Conservation (phyloP, 2,329 filamentous ascomycete species). For the Zasmidium cellare region DNA sequence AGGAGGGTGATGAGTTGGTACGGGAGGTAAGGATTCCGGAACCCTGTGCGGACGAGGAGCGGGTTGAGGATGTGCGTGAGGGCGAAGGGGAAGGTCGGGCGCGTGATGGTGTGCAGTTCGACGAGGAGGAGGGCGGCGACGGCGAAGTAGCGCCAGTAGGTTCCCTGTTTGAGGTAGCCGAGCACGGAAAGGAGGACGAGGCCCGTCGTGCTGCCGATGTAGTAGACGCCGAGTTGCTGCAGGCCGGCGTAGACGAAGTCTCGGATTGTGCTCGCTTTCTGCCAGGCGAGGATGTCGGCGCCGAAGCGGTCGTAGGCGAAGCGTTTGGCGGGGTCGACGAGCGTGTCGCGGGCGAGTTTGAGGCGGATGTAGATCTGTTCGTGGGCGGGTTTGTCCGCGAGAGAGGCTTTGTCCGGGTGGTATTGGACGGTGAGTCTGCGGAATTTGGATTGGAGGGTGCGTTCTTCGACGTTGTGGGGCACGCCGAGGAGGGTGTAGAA, state of each 20-base stretch:
- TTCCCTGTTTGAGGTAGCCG: slow-evolving; percentile 68
- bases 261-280: slow-evolving; percentile 64
- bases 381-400: slow-evolving; percentile 38
- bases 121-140: slow-evolving; percentile 57
- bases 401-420: slow-evolving; percentile 80
- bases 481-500: slow-evolving; percentile 80
- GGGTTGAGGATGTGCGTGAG: slow-evolving; percentile 51
- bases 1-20: slow-evolving; percentile 80
- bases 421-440: slow-evolving; percentile 67
- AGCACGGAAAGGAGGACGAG: slow-evolving; percentile 64
- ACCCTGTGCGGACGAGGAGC: slow-evolving; percentile 40
- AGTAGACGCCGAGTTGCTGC: slow-evolving; percentile 61
- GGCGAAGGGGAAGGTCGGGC: slow-evolving; percentile 47
- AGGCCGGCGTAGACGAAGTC: slow-evolving; percentile 73
- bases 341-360: slow-evolving; percentile 78
- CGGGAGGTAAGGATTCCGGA: slow-evolving; percentile 69
- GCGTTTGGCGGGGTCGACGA: slow-evolving; percentile 71
- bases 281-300: slow-evolving; percentile 67
- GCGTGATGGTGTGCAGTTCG: slow-evolving; percentile 59
- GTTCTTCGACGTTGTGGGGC: slow-evolving; percentile 66
- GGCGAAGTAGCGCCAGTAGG: slow-evolving; percentile 55
- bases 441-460: slow-evolving; percentile 80
- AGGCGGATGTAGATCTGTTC: slow-evolving; percentile 74
- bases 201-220: slow-evolving; percentile 56
- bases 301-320: slow-evolving; percentile 93